Evolutionary conservation across 352 stramenopile species (phyloP).

Genomic region (Pythium phragmiticola): DNA sequence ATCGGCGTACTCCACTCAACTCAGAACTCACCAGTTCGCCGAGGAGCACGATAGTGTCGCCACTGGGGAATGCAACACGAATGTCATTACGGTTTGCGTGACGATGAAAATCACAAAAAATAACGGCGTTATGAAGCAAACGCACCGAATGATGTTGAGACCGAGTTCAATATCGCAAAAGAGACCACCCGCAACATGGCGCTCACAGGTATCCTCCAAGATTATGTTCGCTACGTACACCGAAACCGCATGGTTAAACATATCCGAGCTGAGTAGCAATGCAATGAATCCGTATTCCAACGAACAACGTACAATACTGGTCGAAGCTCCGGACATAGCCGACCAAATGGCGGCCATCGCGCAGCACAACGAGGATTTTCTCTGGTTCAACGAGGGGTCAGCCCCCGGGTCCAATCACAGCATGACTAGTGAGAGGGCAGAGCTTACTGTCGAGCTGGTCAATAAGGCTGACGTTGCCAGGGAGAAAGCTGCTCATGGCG

Average conservation of each 20-base stretch:
- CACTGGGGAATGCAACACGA: conserved; percentile 33
- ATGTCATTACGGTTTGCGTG: not conserved
- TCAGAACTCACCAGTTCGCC: conserved; percentile 62
- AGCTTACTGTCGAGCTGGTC: conserved; percentile 81
- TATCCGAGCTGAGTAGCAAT: not conserved
- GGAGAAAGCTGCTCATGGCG: conserved; percentile 72
- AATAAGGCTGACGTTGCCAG: conserved; percentile 80
- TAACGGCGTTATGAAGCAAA: not conserved
- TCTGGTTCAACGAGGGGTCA: conserved; percentile 36
- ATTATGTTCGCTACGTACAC: conserved; percentile 92
- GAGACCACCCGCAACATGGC: conserved; percentile 79
- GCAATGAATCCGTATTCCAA: not conserved
- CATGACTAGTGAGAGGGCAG: not conserved
- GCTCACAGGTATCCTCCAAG: conserved; percentile 94
- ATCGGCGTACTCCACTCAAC: not conserved
- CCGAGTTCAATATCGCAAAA: conserved; percentile 96
- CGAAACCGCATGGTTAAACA: not conserved
- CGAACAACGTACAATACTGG: conserved; percentile 66
- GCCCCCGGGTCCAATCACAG: not conserved
- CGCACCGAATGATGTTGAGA: conserved; percentile 94
- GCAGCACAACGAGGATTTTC: conserved; percentile 91
- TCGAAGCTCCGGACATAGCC: conserved; percentile 89
- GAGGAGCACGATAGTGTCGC: conserved; percentile 87
- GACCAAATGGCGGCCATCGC: conserved; percentile 95
- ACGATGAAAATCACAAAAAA: not conserved